phyloP scores from a whole-genome alignment of 768 basidiomycete genomes.

The Boletus bicolor region DNA sequence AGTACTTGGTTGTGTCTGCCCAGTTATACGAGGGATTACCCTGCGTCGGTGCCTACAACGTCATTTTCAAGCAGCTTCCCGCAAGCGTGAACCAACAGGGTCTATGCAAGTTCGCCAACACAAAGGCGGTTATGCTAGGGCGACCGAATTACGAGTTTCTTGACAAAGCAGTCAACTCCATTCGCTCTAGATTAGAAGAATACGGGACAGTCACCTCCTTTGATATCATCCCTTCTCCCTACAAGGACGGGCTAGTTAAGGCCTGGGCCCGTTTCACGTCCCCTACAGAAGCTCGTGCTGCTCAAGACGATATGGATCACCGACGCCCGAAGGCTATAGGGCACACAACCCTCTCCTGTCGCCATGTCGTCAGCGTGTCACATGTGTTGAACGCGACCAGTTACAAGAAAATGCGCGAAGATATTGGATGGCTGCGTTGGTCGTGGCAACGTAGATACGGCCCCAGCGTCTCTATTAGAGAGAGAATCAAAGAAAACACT shows the following conservation, averaged over 20 bases:
- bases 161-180: constrained; percentile 33
- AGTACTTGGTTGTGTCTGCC: constrained; percentile 45
- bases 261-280: constrained; percentile 57
- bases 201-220: constrained; percentile 41
- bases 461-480: constrained; percentile 30
- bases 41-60: constrained; percentile 54
- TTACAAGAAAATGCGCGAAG: constrained; percentile 40
- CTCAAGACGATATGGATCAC: constrained; percentile 45
- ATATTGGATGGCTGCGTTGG: constrained; percentile 45
- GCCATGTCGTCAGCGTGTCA: constrained; percentile 51
- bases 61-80: constrained; percentile 58
- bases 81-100: constrained; percentile 38
- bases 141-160: constrained; percentile 44
- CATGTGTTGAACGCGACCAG: constrained; percentile 39
- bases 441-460: constrained; percentile 33
- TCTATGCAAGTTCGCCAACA: constrained; percentile 44
- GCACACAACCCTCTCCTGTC: constrained; percentile 45
- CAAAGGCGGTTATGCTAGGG: constrained; percentile 50
- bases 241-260: constrained; percentile 44
- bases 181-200: constrained; percentile 37
- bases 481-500: constrained; percentile 12
- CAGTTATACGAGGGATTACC: constrained; percentile 55
- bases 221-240: constrained; percentile 49
- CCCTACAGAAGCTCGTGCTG: constrained; percentile 49
- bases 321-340: constrained; percentile 46